These are phyloP conservation scores for Fraxinus angustifolia DNA, from an alignment of 305 asterid species.

Conservation along the genomic window DNA sequence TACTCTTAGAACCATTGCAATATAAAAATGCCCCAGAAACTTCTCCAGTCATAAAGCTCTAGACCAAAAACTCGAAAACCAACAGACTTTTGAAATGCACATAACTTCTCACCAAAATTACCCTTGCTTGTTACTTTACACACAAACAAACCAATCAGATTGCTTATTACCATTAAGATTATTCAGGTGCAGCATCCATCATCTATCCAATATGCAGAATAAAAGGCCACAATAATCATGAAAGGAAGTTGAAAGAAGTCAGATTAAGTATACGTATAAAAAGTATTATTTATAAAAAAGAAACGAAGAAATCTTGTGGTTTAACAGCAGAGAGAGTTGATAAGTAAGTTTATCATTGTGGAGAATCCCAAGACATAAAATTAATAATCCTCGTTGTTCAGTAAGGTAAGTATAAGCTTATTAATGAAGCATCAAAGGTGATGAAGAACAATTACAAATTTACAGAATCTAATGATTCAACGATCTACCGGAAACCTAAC, in stretches of 20 bases:
- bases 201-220: neutral
- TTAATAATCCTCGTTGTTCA: neutral
- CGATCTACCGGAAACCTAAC: neutral
- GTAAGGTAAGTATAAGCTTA: neutral
- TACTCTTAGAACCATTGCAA: neutral
- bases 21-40: neutral
- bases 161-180: neutral
- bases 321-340: neutral
- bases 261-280: neutral
- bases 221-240: neutral
- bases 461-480: neutral
- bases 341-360: neutral
- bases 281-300: neutral
- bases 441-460: neutral
- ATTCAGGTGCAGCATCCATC: neutral
- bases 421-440: neutral
- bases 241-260: neutral
- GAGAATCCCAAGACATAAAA: neutral
- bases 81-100: neutral
- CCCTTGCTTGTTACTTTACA: neutral
- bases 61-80: neutral
- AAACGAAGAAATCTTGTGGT: neutral
- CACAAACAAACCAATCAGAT: neutral
- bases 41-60: neutral
- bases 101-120: neutral